A percentile compares a stretch with the other conserved stretches of the same genome.
Conservation (phyloP, 192 early-diverging fungal species). For the Backusella circina region DNA sequence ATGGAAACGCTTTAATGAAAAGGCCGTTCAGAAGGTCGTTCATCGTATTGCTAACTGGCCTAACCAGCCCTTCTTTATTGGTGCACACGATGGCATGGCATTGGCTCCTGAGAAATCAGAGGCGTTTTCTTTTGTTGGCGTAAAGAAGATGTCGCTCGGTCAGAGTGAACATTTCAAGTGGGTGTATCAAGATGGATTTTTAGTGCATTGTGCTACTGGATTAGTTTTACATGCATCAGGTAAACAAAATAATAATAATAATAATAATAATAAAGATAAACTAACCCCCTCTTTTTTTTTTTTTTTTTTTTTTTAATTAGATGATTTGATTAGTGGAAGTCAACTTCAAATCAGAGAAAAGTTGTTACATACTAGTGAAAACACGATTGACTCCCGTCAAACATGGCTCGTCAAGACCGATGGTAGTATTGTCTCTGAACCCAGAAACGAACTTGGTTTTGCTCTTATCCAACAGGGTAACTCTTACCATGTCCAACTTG, state of each 20-base stretch:
- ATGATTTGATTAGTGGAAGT: slow-evolving; percentile 11
- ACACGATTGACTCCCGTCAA: neutral
- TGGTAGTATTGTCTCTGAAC: slow-evolving; percentile 5
- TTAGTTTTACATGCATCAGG: slow-evolving; percentile 26
- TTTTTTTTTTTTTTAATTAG: too few species aligned
- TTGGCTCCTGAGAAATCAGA: slow-evolving; percentile 16
- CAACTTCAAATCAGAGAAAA: slow-evolving; percentile 14
- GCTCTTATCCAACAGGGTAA: slow-evolving; percentile 2
- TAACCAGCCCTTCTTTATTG: slow-evolving; percentile 12
- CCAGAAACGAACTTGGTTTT: slow-evolving; percentile 8
- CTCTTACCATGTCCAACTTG: neutral
- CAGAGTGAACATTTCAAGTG: slow-evolving; percentile 13
- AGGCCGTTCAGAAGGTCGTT: slow-evolving; percentile 7
- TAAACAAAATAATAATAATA: neutral
- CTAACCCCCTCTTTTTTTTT: neutral
- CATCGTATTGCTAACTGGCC: slow-evolving; percentile 21
- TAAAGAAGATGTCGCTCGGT: neutral
- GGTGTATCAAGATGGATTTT: slow-evolving; percentile 10
- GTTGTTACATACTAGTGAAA: neutral
- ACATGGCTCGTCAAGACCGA: slow-evolving; percentile 13
- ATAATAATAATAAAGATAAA: neutral
- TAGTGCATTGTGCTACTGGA: slow-evolving; percentile 20
- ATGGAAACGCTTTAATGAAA: neutral
- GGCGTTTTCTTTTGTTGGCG: slow-evolving; percentile 1
- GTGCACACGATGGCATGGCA: slow-evolving; percentile 8